Conservation (phyloP, 768 basidiomycete genomes). For the Candolleomyces efflorescens region DNA sequence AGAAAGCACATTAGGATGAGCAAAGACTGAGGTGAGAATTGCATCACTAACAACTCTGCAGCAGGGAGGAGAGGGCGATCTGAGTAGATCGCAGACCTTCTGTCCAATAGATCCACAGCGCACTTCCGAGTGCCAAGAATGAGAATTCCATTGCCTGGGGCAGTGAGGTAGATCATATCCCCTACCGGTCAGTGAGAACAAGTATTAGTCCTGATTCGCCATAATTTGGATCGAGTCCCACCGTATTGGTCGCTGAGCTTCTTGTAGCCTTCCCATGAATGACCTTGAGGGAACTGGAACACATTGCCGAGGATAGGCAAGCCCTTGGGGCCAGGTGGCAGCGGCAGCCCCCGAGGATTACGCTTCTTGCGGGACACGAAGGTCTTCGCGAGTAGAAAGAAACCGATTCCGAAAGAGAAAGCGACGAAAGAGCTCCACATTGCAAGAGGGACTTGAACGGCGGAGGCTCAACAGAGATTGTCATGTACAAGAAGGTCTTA, state of each 20-base stretch:
- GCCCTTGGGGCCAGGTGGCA: conserved; percentile 36
- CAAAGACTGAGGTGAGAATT: neutral
- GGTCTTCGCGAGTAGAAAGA: too few species aligned
- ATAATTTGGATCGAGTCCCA: neutral
- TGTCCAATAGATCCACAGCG: conserved; percentile 24
- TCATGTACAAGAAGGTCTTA: too few species aligned
- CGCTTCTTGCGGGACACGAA: neutral
- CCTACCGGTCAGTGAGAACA: neutral
- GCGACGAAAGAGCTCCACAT: too few species aligned
- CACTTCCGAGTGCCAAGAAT: conserved; percentile 20
- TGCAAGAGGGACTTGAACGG: too few species aligned
- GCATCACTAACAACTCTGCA: neutral
- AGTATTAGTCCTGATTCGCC: neutral
- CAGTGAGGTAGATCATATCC: conserved; percentile 19
- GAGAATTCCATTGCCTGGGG: conserved; percentile 20
- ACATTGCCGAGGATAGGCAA: conserved; percentile 41
- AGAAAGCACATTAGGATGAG: neutral
- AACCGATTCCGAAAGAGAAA: too few species aligned
- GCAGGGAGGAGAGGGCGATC: conserved; percentile 9
- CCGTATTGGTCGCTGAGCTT: conserved; percentile 36
- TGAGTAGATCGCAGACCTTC: conserved; percentile 23
- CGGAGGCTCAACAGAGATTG: too few species aligned
- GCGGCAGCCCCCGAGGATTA: conserved; percentile 13
- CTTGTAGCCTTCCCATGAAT: conserved; percentile 32
- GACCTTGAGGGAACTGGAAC: conserved; percentile 34